These are phyloP conservation scores for Naganishia liquefaciens DNA, from an alignment of 1,284 basidiomycete species.

Conservation along the genomic window DNA sequence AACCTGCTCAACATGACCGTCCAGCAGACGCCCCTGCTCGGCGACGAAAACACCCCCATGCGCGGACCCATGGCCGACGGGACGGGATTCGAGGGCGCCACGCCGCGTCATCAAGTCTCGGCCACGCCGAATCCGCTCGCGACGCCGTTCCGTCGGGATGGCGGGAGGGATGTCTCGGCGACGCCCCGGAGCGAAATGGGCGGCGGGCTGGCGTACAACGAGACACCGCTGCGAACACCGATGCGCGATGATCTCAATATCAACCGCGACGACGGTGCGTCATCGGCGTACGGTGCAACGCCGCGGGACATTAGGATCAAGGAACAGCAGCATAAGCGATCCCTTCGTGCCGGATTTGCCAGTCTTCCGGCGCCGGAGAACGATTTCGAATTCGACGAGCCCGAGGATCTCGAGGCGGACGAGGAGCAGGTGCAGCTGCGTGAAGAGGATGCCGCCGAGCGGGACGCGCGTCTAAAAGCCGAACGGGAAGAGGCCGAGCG, in stretches of 20 bases:
- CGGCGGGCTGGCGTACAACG: constrained; percentile 57
- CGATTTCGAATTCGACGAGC: constrained; percentile 93
- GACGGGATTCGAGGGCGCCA: constrained; percentile 87
- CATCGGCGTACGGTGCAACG: constrained; percentile 63
- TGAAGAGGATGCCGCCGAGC: constrained; percentile 88
- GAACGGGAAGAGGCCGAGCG: constrained; percentile 74
- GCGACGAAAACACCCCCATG: constrained; percentile 93
- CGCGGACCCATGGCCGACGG: constrained; percentile 67
- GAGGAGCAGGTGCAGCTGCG: constrained; percentile 55
- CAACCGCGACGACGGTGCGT: constrained; percentile 69
- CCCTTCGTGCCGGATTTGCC: constrained; percentile 77
- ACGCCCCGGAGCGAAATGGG: constrained; percentile 62
- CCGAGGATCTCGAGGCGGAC: constrained; percentile 65
- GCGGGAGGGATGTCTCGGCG: constrained; percentile 59
- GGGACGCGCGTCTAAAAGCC: constrained; percentile 75
- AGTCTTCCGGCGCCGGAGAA: constrained; percentile 91
- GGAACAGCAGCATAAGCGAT: constrained; percentile 65
- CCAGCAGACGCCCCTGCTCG: constrained; percentile 89
- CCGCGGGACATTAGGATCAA: constrained; percentile 72
- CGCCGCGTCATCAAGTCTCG: constrained; percentile 79
- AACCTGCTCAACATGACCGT: constrained; percentile 91
- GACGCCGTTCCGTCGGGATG: constrained; percentile 65
- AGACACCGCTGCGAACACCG: constrained; percentile 85
- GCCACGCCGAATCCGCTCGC: constrained; percentile 95
- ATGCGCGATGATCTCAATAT: constrained; percentile 87